Evolutionary conservation across 1,284 basidiomycete species (phyloP).

Genomic region (Cryptococcus sp.): DNA sequence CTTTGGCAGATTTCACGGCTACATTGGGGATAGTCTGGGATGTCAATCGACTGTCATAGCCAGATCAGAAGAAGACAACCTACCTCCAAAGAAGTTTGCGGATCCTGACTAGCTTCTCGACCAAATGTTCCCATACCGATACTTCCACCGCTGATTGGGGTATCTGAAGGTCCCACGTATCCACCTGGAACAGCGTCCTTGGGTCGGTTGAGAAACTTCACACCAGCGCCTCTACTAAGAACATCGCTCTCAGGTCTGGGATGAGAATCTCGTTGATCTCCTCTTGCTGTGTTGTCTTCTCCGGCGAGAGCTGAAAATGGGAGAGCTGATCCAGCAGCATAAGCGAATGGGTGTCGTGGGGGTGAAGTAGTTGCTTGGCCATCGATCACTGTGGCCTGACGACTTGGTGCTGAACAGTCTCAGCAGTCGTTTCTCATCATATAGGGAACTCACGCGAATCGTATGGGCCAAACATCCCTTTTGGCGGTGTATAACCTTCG

Average conservation of each 20-base stretch:
- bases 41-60: no score
- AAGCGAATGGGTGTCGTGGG: conserved; percentile 30
- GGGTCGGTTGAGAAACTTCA: conserved; percentile 12
- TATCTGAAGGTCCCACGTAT: background rate
- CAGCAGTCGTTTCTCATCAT: background rate
- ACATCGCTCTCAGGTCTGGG: conserved; percentile 20
- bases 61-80: background rate
- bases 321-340: conserved; percentile 11
- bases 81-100: background rate
- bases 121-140: conserved; percentile 34
- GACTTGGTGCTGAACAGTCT: conserved; percentile 12
- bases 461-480: conserved; percentile 43
- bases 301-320: conserved; percentile 24
- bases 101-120: conserved; percentile 12
- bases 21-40: no score
- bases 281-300: conserved; percentile 4
- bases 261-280: background rate
- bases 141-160: conserved; percentile 6
- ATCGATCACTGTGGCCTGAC: conserved; percentile 19
- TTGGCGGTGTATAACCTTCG: conserved; percentile 16
- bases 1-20: no score
- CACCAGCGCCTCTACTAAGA: conserved; percentile 17
- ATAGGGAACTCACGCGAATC: conserved; percentile 24
- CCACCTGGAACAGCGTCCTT: conserved; percentile 1
- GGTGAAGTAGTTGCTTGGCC: conserved; percentile 1